Percentiles rank a stretch among this genome's conserved stretches.
phyloP scores from a whole-genome alignment of 163 green algal genomes.

The Prototheca wickerhamii region DNA sequence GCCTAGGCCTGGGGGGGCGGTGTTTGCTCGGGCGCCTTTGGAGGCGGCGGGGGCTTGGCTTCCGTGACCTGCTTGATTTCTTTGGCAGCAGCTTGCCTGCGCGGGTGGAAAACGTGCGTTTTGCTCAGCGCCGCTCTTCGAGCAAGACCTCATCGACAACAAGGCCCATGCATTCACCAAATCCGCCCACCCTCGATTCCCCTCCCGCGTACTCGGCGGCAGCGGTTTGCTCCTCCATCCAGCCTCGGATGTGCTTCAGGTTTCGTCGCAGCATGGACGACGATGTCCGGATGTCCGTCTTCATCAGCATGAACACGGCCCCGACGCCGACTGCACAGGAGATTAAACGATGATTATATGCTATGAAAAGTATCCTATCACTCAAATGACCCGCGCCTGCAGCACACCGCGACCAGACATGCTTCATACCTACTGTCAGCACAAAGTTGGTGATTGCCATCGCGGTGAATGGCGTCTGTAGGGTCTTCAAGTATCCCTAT shows the following conservation, averaged over 20 bases:
- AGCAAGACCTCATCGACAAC: neutral
- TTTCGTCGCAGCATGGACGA: conserved; percentile 36
- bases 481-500: too few species aligned
- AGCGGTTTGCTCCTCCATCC: conserved; percentile 36
- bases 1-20: neutral
- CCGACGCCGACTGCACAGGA: conserved; percentile 31
- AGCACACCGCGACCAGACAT: neutral
- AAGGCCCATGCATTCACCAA: neutral
- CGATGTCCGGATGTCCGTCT: conserved; percentile 28
- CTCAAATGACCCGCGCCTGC: neutral
- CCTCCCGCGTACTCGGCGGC: conserved; percentile 18
- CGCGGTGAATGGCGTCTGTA: neutral
- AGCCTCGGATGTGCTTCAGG: conserved; percentile 34
- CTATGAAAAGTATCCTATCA: neutral
- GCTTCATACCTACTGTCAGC: conserved; percentile 22
- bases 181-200: neutral
- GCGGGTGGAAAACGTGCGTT: neutral
- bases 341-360: too few species aligned
- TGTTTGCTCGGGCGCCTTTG: neutral
- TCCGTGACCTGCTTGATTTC: conserved; percentile 22
- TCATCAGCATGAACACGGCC: conserved; percentile 39
- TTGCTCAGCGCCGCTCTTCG: neutral
- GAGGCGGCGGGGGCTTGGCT: neutral
- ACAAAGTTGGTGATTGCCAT: conserved; percentile 33
- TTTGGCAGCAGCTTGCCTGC: conserved; percentile 16